Base-by-base conservation (phyloP, 1,284 basidiomycete species). In the Earliella scabrosa region DNA sequence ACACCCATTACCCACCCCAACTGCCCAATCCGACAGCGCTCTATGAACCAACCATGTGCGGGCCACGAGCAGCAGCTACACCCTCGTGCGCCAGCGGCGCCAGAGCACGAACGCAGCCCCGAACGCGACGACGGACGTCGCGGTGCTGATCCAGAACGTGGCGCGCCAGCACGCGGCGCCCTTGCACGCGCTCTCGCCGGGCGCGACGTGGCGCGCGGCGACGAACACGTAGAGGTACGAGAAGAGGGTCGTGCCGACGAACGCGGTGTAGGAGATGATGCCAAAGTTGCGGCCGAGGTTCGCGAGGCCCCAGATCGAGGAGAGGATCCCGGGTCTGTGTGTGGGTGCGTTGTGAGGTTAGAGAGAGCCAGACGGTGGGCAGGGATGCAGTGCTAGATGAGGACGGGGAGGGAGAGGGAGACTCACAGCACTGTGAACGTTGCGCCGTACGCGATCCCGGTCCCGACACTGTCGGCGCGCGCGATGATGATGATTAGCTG, bases 261-360 rank as follows among this genome's bases (percentile, higher is more conserved):
- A 88, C 7, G 88, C 85, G 0, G 88, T 83, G 60, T 89, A 90
- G 39, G 86, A 83, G 54, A 90, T 68, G 40, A 90, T 74, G 23
- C 90, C 90, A 61, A 86, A 92, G 70, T 92, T 92, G 54, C 90
- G 82, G 11, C 84, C 90, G 2, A 87, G 73, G 61, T 89, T 81
- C n/a, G 76, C 67, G 26, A 79, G 68, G 13, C 90, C 90, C 86
- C 88, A 92, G 21, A 88, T 77, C 2, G 85, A 78, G 6, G 85
- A 83, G 3, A 90, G 72, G 31, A 92, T 79, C 49, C 87, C 84
- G 2, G 90, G 89, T 6, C 88, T 88, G 56, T 29, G 26, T 39
- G 38, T 43, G 31, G 54, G 35, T 24, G 16, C 18, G n/a, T 4
- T n/a, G 44, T 16, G 14, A 31, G 31, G n/a, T 34, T 39, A 8